Percentiles rank a stretch among this genome's conserved stretches.
Evolutionary conservation across 129 eudicot species (phyloP).

Genomic region (Flaveria robusta): DNA sequence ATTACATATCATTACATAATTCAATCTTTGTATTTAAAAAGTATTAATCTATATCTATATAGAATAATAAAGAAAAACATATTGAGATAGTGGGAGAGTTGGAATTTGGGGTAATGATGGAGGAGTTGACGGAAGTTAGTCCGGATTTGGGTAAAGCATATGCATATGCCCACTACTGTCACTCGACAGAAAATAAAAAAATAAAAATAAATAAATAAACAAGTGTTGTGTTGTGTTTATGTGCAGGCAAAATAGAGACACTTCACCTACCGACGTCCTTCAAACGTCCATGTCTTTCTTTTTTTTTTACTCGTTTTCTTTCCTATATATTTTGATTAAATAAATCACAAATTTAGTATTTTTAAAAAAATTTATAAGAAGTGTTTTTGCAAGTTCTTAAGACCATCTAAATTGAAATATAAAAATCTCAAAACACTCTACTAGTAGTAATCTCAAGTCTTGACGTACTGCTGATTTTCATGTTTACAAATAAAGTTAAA

Average conservation of each 20-base stretch:
- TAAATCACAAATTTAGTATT: neutral
- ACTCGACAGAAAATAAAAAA: neutral
- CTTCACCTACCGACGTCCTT: slow-evolving; percentile 29
- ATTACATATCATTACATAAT: too few relatives aligned
- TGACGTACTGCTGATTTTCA: neutral
- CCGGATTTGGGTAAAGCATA: too few relatives aligned
- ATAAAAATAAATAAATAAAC: neutral
- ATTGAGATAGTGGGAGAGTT: slow-evolving; percentile 30
- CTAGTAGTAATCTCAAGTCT: neutral
- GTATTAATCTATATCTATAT: too few relatives aligned
- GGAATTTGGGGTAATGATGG: slow-evolving; percentile 25
- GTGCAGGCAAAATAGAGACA: slow-evolving; percentile 41
- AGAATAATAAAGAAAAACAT: too few relatives aligned
- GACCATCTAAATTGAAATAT: too few relatives aligned
- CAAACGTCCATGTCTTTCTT: slow-evolving; percentile 24
- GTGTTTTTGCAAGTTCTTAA: neutral
- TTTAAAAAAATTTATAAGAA: neutral
- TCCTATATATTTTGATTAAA: neutral
- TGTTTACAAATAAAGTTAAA: neutral
- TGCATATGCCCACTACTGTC: slow-evolving; percentile 18
- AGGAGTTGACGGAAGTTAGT: slow-evolving; percentile 29
- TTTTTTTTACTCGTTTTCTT: neutral
- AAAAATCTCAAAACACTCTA: neutral
- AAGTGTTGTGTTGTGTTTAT: slow-evolving; percentile 2
- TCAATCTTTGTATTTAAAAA: too few relatives aligned